These are phyloP conservation scores for Neopestalotiopsis sp. DNA, from an alignment of 2,329 filamentous ascomycete genomes.

Conservation along the genomic window DNA sequence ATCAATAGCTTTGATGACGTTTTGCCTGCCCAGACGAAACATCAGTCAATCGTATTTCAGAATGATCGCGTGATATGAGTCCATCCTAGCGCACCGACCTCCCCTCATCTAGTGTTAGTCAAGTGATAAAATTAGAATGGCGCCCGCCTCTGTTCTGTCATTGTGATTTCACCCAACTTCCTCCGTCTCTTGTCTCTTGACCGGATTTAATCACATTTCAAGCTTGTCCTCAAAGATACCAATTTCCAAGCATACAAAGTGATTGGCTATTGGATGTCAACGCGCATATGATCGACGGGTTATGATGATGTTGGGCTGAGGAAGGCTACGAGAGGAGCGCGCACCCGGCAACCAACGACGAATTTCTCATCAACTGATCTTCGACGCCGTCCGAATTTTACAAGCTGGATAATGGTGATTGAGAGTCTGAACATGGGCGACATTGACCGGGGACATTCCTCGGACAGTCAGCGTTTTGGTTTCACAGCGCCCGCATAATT, in stretches of 20 bases:
- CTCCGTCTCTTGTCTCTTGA: background rate
- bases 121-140: background rate
- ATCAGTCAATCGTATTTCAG: background rate
- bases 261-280: background rate
- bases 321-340: no score
- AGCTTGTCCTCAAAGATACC: background rate
- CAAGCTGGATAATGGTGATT: no score
- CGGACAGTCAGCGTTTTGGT: no score
- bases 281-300: no score
- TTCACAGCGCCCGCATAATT: no score
- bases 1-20: slow-evolving; percentile 7
- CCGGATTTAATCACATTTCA: background rate
- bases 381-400: no score
- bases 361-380: no score
- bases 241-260: background rate
- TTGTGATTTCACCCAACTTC: background rate
- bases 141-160: background rate
- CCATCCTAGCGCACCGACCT: background rate
- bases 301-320: no score
- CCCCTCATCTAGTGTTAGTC: slow-evolving; percentile 4
- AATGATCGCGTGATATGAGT: slow-evolving; percentile 16
- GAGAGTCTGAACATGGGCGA: no score
- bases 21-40: background rate
- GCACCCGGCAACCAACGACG: no score
- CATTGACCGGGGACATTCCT: no score